phyloP scores from a whole-genome alignment of 2,329 filamentous ascomycete genomes.

The Colletotrichum lindemuthianum region DNA sequence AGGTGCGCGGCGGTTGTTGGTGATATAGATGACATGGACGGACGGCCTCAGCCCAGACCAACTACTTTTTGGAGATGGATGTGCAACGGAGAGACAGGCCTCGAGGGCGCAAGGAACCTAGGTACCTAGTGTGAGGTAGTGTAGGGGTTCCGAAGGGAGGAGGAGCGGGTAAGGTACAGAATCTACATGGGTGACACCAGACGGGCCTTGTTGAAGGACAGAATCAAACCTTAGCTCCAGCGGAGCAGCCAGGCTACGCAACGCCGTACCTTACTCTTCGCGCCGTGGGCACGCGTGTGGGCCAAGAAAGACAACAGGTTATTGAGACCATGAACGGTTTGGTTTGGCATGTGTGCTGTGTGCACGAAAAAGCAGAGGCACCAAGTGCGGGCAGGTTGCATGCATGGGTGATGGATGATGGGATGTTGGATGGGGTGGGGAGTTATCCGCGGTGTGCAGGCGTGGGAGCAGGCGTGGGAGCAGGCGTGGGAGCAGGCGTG shows the following conservation, averaged over 20 bases:
- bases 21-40: conserved; percentile 27
- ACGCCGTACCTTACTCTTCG: conserved; percentile 15
- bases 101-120: conserved; percentile 1
- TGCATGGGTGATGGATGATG: conserved; percentile 39
- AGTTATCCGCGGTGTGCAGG: conserved; percentile 28
- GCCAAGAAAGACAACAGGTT: conserved; percentile 42
- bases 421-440: conserved; percentile 28
- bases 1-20: conserved; percentile 15
- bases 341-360: conserved; percentile 40
- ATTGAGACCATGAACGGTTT: conserved; percentile 37
- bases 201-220: conserved; percentile 47
- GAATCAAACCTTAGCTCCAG: conserved; percentile 46
- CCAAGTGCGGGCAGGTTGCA: conserved; percentile 49
- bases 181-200: conserved; percentile 45
- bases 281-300: conserved; percentile 50
- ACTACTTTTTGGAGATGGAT: conserved; percentile 40
- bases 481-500: no score
- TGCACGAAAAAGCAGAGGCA: conserved; percentile 39
- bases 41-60: conserved; percentile 40
- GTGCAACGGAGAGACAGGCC: conserved; percentile 34
- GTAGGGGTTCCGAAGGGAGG: conserved; percentile 43
- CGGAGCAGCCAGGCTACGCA: conserved; percentile 45
- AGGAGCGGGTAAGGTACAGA: conserved; percentile 29
- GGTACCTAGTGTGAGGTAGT: no score
- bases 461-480: conserved; percentile 25